These are phyloP conservation scores for Vitis hybrid DNA, from an alignment of 177 flowering plant genomes.

Conservation along the genomic window DNA sequence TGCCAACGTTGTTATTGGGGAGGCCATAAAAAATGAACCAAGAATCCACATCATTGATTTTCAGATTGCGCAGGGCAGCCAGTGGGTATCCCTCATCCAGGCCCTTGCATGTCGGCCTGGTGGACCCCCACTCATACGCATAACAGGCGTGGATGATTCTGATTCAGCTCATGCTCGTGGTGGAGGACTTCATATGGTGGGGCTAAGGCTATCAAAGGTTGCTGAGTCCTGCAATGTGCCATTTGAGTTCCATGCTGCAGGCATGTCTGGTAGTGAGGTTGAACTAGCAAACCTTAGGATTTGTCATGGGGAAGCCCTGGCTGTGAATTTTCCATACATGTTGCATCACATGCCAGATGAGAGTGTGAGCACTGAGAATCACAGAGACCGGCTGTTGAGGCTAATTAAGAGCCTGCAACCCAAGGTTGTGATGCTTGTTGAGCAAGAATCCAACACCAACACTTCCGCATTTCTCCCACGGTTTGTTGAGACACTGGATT, in stretches of 20 bases:
- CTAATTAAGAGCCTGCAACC: constrained; percentile 55
- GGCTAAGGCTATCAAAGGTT: constrained; percentile 33
- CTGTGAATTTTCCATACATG: constrained; percentile 60
- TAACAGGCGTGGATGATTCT: constrained; percentile 65
- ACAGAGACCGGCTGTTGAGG: constrained; percentile 54
- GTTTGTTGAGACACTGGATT: constrained; percentile 56
- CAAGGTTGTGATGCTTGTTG: constrained; percentile 53
- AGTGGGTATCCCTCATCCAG: constrained; percentile 48
- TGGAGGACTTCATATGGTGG: constrained; percentile 61
- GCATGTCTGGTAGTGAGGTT: constrained; percentile 46
- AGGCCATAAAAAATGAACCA: constrained; percentile 48
- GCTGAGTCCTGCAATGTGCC: constrained; percentile 48
- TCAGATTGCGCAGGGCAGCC: constrained; percentile 71
- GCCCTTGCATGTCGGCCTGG: constrained; percentile 49
- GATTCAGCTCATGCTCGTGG: constrained; percentile 65
- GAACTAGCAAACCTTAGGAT: constrained; percentile 34
- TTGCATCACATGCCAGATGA: constrained; percentile 80
- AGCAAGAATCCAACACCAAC: constrained; percentile 78
- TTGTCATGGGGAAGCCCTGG: constrained; percentile 52
- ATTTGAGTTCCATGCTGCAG: constrained; percentile 57
- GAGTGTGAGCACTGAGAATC: constrained; percentile 61
- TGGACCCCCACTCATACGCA: constrained; percentile 50
- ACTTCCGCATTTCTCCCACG: constrained; percentile 53
- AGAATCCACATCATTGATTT: constrained; percentile 67
- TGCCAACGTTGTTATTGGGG: constrained; percentile 49